Conservation (phyloP, 2,329 filamentous ascomycete species). For the Neonectria neomacrospora region DNA sequence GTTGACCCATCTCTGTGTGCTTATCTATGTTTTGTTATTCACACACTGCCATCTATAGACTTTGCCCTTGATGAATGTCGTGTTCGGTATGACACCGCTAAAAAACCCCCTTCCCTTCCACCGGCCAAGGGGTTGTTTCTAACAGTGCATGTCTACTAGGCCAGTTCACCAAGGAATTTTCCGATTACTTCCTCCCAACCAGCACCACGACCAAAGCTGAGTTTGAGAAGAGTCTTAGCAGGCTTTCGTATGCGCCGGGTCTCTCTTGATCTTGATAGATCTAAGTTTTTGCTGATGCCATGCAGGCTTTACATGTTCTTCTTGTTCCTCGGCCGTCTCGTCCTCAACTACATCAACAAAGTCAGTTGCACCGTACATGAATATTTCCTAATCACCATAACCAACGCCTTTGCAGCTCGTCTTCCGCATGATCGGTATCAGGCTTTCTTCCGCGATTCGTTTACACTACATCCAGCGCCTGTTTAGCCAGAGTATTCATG, state of each 20-base stretch:
- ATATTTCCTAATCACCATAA: background rate
- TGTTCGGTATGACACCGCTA: slow-evolving; percentile 58
- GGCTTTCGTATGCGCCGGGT: slow-evolving; percentile 53
- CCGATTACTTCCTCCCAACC: slow-evolving; percentile 50
- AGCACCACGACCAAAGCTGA: slow-evolving; percentile 48
- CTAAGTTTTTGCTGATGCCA: slow-evolving; percentile 5
- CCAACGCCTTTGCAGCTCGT: slow-evolving; percentile 56
- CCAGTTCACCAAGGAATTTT: slow-evolving; percentile 61
- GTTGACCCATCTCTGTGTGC: background rate
- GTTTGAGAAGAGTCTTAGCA: slow-evolving; percentile 57
- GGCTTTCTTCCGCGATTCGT: slow-evolving; percentile 70
- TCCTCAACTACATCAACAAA: slow-evolving; percentile 70
- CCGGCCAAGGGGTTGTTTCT: background rate
- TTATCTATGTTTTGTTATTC: background rate
- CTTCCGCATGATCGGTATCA: slow-evolving; percentile 71
- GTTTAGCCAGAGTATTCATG: slow-evolving; percentile 73
- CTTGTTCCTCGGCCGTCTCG: slow-evolving; percentile 74
- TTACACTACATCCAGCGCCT: slow-evolving; percentile 72
- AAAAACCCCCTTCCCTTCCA: background rate
- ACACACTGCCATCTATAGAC: slow-evolving; percentile 48
- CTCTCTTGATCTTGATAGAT: background rate
- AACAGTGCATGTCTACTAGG: slow-evolving; percentile 46
- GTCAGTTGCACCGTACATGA: slow-evolving; percentile 39
- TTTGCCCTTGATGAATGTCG: slow-evolving; percentile 68
- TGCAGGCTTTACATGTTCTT: slow-evolving; percentile 74